A percentile compares a stretch with the other conserved stretches of the same genome.
These are phyloP conservation scores for Gardenia jasminoides DNA, from an alignment of 257 asterid genomes.

Conservation along the genomic window DNA sequence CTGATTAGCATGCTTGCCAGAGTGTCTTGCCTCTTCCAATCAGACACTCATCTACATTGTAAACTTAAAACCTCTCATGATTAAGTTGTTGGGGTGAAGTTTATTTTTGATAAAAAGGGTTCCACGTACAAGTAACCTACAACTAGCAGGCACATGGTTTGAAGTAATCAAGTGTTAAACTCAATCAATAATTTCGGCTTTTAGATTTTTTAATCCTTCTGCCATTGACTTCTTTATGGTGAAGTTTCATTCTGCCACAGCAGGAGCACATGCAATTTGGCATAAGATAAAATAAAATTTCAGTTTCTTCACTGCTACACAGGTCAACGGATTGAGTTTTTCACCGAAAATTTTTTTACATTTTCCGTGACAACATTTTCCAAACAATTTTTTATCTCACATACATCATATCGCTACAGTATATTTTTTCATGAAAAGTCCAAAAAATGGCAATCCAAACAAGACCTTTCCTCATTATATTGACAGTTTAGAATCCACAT, in stretches of 20 bases:
- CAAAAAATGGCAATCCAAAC: no score
- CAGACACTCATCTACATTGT: conserved; percentile 1
- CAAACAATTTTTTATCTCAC: no score
- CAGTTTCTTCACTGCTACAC: background rate
- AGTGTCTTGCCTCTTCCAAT: conserved; percentile 2
- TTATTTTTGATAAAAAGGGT: background rate
- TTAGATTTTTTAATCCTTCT: background rate
- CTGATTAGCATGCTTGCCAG: conserved; percentile 2
- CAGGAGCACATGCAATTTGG: conserved; percentile 12
- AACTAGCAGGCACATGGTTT: conserved; percentile 16
- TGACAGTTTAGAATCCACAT: background rate
- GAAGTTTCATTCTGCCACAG: conserved; percentile 12
- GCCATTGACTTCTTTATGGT: background rate
- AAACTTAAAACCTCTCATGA: background rate
- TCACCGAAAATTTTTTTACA: no score
- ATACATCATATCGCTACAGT: no score
- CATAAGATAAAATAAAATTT: background rate
- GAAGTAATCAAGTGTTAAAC: background rate
- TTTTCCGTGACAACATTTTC: no score
- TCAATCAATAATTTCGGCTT: conserved; percentile 13
- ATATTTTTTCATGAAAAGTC: no score
- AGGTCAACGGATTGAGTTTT: background rate
- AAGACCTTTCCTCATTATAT: no score
- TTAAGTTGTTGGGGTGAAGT: background rate
- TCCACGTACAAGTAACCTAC: conserved; percentile 3